A percentile compares a stretch with the other conserved stretches of the same genome.
These are phyloP conservation scores for Adansonia digitata DNA, from an alignment of 345 rosid genomes.

Conservation along the genomic window DNA sequence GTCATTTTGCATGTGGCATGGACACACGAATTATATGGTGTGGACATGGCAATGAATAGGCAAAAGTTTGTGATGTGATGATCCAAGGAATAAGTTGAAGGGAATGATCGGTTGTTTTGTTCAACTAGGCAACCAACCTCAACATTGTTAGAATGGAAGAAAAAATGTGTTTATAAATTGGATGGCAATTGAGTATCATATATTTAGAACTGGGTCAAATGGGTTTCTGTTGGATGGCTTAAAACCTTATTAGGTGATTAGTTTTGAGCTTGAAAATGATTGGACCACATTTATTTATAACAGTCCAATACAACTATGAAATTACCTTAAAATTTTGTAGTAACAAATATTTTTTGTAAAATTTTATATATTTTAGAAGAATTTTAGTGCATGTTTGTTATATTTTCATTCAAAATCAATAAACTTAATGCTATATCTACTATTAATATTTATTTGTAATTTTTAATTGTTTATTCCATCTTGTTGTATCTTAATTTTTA, in stretches of 20 bases:
- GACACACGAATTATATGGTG: not conserved
- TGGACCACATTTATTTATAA: not conserved
- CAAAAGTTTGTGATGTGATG: not conserved
- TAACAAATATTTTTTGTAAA: not conserved
- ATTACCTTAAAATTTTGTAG: not conserved
- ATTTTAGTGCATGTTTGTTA: not conserved
- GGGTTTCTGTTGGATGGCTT: not conserved
- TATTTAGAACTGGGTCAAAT: not conserved
- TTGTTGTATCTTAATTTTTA: not conserved
- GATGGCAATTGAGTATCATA: not conserved
- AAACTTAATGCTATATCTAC: not conserved
- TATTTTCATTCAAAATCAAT: not conserved
- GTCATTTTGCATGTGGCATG: not conserved
- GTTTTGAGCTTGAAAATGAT: not conserved
- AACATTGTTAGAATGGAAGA: no score
- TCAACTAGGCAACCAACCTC: not conserved
- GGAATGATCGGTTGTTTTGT: not conserved
- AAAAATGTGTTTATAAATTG: not conserved
- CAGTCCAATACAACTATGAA: not conserved
- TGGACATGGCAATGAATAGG: not conserved
- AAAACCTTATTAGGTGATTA: not conserved
- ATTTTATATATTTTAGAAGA: not conserved
- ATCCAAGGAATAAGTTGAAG: no score
- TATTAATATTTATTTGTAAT: no score
- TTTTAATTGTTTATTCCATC: not conserved